A percentile compares a stretch with the other conserved stretches of the same genome.
phyloP scores from a whole-genome alignment of 2,329 filamentous ascomycete species.

The Stagonosporopsis tanaceti region DNA sequence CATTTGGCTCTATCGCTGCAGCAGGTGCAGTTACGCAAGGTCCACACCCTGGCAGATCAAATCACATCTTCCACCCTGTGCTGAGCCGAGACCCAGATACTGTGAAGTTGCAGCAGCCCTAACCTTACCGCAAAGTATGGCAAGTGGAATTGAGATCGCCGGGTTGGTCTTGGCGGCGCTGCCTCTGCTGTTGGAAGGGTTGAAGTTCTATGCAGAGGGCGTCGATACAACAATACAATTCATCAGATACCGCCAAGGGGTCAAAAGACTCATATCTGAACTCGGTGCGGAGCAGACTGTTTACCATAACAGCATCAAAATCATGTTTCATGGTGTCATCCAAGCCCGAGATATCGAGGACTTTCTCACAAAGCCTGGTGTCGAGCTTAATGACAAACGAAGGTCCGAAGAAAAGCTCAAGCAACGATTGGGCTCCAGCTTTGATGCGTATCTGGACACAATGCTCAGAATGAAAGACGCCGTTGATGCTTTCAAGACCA shows the following conservation, averaged over 20 bases:
- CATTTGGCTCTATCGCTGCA: no score
- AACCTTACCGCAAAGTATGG: background rate
- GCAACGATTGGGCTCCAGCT: constrained; percentile 4
- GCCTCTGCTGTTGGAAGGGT: constrained; percentile 44
- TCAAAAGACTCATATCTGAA: constrained; percentile 31
- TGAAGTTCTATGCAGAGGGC: constrained; percentile 45
- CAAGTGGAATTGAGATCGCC: constrained; percentile 40
- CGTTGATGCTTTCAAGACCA: background rate
- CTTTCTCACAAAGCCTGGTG: constrained; percentile 9
- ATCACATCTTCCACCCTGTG: no score
- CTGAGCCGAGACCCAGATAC: no score
- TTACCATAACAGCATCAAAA: constrained; percentile 7
- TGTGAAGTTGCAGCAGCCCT: no score
- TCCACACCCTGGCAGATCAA: no score
- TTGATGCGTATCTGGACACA: background rate
- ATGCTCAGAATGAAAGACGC: background rate
- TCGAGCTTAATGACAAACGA: background rate
- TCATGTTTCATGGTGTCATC: background rate
- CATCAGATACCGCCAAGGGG: constrained; percentile 30
- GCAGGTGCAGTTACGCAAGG: no score
- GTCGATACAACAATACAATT: constrained; percentile 40
- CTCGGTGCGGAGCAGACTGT: constrained; percentile 19
- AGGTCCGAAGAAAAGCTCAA: constrained; percentile 1
- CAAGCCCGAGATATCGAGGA: background rate
- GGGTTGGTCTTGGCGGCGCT: constrained; percentile 43